Evolutionary conservation across 2,329 filamentous ascomycete genomes (phyloP).

Genomic region (Tolypocladium amazonense): DNA sequence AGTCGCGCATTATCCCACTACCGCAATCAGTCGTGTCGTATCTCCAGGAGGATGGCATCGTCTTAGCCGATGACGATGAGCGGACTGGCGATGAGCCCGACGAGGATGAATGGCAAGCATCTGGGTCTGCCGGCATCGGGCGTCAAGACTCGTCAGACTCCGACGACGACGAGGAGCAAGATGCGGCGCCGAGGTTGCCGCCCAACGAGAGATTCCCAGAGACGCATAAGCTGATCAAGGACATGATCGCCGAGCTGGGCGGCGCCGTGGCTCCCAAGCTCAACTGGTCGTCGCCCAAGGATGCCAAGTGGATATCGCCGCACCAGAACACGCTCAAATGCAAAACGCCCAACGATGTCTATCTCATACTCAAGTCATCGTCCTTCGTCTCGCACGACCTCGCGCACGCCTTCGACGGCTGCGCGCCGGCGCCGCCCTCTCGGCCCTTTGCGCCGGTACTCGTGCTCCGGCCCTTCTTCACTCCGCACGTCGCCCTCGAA

Average conservation of each 20-base stretch:
- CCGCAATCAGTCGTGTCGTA: conserved; percentile 70
- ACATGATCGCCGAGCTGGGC: conserved; percentile 69
- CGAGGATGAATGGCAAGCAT: conserved; percentile 38
- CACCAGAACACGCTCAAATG: conserved; percentile 88
- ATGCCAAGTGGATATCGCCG: conserved; percentile 83
- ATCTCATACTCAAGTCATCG: conserved; percentile 86
- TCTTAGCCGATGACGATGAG: conserved; percentile 63
- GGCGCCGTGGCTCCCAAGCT: conserved; percentile 85
- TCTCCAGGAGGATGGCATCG: conserved; percentile 83
- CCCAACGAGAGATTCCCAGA: conserved; percentile 54
- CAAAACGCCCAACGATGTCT: conserved; percentile 78
- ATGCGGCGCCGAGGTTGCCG: conserved; percentile 23
- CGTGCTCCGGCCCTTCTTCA: conserved; percentile 79
- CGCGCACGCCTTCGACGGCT: conserved; percentile 81
- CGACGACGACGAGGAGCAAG: conserved; percentile 45
- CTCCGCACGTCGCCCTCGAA: conserved; percentile 81
- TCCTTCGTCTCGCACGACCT: conserved; percentile 93
- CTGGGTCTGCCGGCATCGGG: conserved; percentile 7
- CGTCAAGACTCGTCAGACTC: conserved; percentile 25
- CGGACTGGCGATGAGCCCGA: conserved; percentile 32
- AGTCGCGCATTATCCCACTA: conserved; percentile 75
- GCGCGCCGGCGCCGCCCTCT: conserved; percentile 27
- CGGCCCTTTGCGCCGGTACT: conserved; percentile 61
- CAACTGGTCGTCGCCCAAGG: conserved; percentile 96
- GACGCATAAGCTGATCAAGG: conserved; percentile 66